Evolutionary conservation across 805 yeast species (phyloP).

Genomic region (Candida mattraensis): DNA sequence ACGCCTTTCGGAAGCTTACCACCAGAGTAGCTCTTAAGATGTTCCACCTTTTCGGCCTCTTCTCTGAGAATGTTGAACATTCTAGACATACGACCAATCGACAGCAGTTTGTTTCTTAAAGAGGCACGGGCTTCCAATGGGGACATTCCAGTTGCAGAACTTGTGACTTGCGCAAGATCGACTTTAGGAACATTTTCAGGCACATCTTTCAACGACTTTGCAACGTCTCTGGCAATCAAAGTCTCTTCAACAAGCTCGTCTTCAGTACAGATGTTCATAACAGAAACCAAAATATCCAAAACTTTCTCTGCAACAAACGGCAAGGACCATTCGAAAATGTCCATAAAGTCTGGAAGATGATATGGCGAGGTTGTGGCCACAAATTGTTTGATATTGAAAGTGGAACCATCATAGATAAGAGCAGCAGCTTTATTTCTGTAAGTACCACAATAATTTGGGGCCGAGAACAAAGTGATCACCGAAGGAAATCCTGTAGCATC

Average conservation of each 20-base stretch:
- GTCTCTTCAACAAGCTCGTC: constrained; percentile 82
- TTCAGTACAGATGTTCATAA: constrained; percentile 89
- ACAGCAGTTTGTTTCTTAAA: constrained; percentile 78
- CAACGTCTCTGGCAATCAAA: constrained; percentile 44
- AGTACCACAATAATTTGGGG: constrained; percentile 89
- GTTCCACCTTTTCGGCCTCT: constrained; percentile 83
- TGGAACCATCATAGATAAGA: constrained; percentile 84
- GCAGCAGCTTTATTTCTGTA: constrained; percentile 95
- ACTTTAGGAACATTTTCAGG: constrained; percentile 14
- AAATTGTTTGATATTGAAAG: constrained; percentile 93
- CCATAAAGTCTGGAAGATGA: constrained; percentile 96
- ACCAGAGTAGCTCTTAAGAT: constrained; percentile 68
- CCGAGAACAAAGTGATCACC: constrained; percentile 85
- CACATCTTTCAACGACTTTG: constrained; percentile 31
- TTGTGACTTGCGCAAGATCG: constrained; percentile 29
- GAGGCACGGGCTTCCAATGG: constrained; percentile 39
- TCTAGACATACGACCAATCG: constrained; percentile 89
- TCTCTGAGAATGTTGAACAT: constrained; percentile 88
- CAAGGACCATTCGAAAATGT: constrained; percentile 93
- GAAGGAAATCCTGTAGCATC: constrained; percentile 85
- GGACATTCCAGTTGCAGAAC: constrained; percentile 6
- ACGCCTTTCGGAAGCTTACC: constrained; percentile 88
- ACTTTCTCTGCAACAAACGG: constrained; percentile 97
- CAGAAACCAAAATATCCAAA: constrained; percentile 86
- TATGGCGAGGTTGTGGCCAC: constrained; percentile 90